Conservation (phyloP, 805 yeast species). For the Saturnispora gosingensis region DNA sequence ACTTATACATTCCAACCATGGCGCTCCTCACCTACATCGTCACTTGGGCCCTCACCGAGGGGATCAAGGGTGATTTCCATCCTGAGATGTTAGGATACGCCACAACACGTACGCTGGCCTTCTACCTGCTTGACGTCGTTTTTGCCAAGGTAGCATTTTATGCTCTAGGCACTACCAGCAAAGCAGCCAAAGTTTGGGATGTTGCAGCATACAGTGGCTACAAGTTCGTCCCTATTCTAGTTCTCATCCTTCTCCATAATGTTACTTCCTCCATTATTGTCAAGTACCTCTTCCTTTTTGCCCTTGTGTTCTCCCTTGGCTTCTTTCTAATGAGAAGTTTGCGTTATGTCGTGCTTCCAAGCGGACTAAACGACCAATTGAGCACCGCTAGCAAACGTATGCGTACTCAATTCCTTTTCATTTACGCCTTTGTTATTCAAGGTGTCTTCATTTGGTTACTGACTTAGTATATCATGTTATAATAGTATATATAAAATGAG, state of each 20-base stretch:
- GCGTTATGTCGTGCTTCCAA: constrained; percentile 59
- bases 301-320: constrained; percentile 49
- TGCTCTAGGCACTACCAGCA: constrained; percentile 59
- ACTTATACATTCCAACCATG: constrained; percentile 92
- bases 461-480: constrained; percentile 20
- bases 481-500: background rate
- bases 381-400: constrained; percentile 63
- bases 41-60: constrained; percentile 75
- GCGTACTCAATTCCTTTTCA: constrained; percentile 78
- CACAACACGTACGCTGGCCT: constrained; percentile 78
- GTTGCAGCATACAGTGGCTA: constrained; percentile 86
- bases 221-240: constrained; percentile 75
- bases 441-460: constrained; percentile 66
- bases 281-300: constrained; percentile 29
- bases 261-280: constrained; percentile 24
- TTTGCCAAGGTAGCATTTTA: constrained; percentile 78
- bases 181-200: constrained; percentile 53
- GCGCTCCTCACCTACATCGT: constrained; percentile 81
- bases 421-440: constrained; percentile 78
- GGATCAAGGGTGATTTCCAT: constrained; percentile 81
- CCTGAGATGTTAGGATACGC: constrained; percentile 87
- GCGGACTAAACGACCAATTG: constrained; percentile 45
- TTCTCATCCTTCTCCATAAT: constrained; percentile 44
- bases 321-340: constrained; percentile 62
- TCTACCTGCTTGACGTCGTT: constrained; percentile 64